Evolutionary conservation across 2,329 filamentous ascomycete species (phyloP).

Genomic region (Pseudogymnoascus sp.): DNA sequence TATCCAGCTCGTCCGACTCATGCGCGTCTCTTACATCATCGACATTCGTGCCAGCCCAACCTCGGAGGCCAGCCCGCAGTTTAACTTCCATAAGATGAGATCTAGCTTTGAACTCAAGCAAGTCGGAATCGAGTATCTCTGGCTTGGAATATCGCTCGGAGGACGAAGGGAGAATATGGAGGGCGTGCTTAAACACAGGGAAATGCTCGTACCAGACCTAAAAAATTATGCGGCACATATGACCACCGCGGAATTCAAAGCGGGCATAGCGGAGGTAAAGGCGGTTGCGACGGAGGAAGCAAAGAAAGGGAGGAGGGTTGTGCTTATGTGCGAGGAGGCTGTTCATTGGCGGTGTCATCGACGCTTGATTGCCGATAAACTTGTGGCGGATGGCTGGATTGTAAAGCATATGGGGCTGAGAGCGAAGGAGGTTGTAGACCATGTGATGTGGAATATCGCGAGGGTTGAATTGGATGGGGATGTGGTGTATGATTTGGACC

Average conservation of each 20-base stretch:
- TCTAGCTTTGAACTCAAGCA: not conserved
- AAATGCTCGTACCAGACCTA: not conserved
- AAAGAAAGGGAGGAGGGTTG: not conserved
- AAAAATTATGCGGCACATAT: not conserved
- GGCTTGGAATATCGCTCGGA: not conserved
- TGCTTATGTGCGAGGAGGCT: not conserved
- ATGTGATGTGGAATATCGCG: not conserved
- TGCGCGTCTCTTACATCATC: not conserved
- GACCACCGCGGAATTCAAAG: not conserved
- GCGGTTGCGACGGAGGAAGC: not conserved
- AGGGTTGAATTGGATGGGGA: not conserved
- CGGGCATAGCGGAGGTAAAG: not conserved
- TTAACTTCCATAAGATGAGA: not conserved
- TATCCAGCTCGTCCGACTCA: not conserved
- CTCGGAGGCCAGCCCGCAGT: not conserved
- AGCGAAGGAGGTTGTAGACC: not conserved
- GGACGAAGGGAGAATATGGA: not conserved
- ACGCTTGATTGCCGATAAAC: conserved; percentile 1
- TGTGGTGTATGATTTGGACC: not conserved
- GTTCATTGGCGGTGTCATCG: not conserved
- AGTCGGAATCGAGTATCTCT: not conserved
- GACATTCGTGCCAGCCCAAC: not conserved
- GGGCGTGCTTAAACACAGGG: not conserved
- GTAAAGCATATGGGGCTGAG: not conserved
- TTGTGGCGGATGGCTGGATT: not conserved